These are phyloP conservation scores for Pythium diclinum DNA, from an alignment of 352 stramenopile genomes.

Conservation along the genomic window DNA sequence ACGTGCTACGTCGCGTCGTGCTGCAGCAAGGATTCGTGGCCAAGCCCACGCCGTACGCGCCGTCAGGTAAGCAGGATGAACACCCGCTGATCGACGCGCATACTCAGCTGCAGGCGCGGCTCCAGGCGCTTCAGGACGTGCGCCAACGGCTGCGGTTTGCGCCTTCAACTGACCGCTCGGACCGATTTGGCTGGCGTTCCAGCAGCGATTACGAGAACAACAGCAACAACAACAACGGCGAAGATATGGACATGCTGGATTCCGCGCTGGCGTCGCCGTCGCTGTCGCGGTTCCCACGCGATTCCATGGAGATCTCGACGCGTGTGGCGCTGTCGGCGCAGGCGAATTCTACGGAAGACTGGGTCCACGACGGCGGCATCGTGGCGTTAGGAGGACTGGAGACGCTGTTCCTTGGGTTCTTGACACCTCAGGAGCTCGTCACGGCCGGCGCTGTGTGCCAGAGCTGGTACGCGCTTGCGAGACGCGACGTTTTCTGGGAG, in stretches of 20 bases:
- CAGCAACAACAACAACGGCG: background rate
- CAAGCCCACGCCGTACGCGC: conserved; percentile 69
- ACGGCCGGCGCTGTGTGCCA: conserved; percentile 46
- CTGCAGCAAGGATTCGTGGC: conserved; percentile 62
- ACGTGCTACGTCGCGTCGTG: conserved; percentile 13
- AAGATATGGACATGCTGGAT: conserved; percentile 3
- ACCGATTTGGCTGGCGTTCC: background rate
- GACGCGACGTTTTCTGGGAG: conserved; percentile 67
- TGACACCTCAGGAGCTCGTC: conserved; percentile 46
- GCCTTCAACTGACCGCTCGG: conserved; percentile 3
- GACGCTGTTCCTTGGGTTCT: conserved; percentile 59
- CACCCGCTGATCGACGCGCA: conserved; percentile 61
- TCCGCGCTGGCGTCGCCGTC: background rate
- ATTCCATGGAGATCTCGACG: conserved; percentile 53
- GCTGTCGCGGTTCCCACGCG: background rate
- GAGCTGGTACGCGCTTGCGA: conserved; percentile 49
- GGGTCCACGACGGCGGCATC: conserved; percentile 35
- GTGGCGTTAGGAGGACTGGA: conserved; percentile 53
- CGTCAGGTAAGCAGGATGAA: conserved; percentile 40
- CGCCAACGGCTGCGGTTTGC: conserved; percentile 49
- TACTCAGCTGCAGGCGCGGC: conserved; percentile 54
- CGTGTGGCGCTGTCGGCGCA: conserved; percentile 51
- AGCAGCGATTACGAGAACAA: background rate
- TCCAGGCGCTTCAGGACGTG: conserved; percentile 50
- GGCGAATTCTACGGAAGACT: conserved; percentile 7